Conservation (phyloP, 106 monocot species). For the Acorus gramineus region DNA sequence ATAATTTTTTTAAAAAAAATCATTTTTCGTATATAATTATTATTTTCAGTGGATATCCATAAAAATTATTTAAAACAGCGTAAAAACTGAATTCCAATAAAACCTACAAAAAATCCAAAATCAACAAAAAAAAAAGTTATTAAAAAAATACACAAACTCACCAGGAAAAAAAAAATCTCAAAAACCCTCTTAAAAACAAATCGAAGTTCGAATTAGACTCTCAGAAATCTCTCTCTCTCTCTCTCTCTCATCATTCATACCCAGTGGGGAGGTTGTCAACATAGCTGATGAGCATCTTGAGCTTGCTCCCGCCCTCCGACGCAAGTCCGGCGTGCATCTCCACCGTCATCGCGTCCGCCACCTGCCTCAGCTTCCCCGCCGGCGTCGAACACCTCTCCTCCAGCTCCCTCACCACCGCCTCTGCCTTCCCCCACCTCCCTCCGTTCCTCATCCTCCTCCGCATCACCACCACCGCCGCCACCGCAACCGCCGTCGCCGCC, state of each 20-base stretch:
- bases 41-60: too few species aligned
- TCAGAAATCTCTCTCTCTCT: too few species aligned
- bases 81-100: too few species aligned
- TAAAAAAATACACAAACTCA: too few species aligned
- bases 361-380: conserved; percentile 54
- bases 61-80: too few species aligned
- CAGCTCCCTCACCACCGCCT: conserved; percentile 50
- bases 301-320: conserved; percentile 75
- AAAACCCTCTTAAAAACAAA: not conserved
- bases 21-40: too few species aligned
- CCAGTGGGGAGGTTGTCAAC: conserved; percentile 92
- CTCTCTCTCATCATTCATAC: conserved; percentile 12
- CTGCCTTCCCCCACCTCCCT: conserved; percentile 36
- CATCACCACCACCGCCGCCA: conserved; percentile 51
- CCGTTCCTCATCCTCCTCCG: conserved; percentile 37
- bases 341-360: conserved; percentile 86
- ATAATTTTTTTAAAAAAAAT: too few species aligned
- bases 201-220: too few species aligned
- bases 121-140: too few species aligned
- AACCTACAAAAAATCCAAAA: too few species aligned
- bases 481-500: conserved; percentile 50
- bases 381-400: conserved; percentile 68
- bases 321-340: conserved; percentile 94
- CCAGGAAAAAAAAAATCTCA: too few species aligned
- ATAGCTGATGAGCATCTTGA: conserved; percentile 97